A percentile compares a stretch with the other conserved stretches of the same genome.
Evolutionary conservation across 225 moss, liverwort and hornwort genomes (phyloP).

Genomic region (Pseudisothecium myosuroides): DNA sequence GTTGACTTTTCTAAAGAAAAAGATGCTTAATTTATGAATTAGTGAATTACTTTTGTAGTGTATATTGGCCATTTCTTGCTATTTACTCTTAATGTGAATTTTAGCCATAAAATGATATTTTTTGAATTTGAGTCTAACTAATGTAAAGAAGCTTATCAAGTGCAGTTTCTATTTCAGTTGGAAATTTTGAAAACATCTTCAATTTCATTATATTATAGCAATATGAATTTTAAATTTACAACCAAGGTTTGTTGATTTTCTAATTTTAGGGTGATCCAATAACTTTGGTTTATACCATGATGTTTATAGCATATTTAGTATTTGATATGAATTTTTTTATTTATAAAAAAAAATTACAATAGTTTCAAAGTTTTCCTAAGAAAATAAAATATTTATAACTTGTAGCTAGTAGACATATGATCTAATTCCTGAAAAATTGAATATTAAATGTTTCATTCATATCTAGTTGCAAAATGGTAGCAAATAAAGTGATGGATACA

Average conservation of each 20-base stretch:
- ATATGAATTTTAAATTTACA: neutral
- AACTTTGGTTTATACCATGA: neutral
- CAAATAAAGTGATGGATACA: too few species aligned
- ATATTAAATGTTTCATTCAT: too few species aligned
- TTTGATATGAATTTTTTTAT: neutral
- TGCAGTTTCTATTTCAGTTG: neutral
- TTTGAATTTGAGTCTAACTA: neutral
- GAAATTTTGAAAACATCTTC: neutral
- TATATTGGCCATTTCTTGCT: neutral
- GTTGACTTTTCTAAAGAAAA: too few species aligned
- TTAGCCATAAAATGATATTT: neutral
- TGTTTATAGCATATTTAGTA: neutral
- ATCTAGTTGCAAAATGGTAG: too few species aligned
- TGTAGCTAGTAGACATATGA: rapidly evolving
- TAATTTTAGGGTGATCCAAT: neutral
- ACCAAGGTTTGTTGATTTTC: neutral
- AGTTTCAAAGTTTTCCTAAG: rapidly evolving
- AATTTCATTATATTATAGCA: neutral
- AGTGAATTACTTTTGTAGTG: too few species aligned
- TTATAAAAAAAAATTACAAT: neutral
- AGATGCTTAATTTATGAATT: too few species aligned
- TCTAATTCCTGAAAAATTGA: neutral
- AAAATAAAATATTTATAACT: rapidly evolving
- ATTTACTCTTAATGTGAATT: neutral
- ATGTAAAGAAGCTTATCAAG: neutral